Base-by-base conservation (phyloP, 805 yeast genomes). In the Starmerella roubikii region DNA sequence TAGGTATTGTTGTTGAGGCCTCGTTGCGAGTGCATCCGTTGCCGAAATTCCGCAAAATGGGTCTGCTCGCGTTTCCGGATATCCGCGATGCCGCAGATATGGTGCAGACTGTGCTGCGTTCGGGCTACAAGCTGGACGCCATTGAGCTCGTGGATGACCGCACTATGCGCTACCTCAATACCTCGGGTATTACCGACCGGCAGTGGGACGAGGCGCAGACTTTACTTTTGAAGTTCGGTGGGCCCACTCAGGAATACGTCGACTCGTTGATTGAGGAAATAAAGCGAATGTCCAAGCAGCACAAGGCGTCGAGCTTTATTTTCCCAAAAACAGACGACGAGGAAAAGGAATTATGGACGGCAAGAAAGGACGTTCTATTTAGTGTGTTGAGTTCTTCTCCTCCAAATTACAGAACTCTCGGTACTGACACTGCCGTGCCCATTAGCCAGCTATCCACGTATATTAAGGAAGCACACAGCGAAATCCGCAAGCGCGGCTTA, bases 391-490 rank as follows among this genome's bases (percentile, higher is more conserved):
- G 76, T 41, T 72, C 71, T 46, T 88, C 88, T 0, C 69, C 72
- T 20, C 57, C 60, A 35, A 76, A 78, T 43, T 74, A 76, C 37
- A 77, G 77, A 54, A 62, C 78, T 25, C 82, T 93, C 93, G 81
- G 93, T 30, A 84, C 94, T 0, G 94, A 84, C 56, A 84, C 82
- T 39, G 93, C 94, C 1, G 94, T 84, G 3, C 94, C 94, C 10
- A 71, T 84, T 20, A 81, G 93, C 2, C 62, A 65, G 39, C 60
- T 84, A 40, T 68, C 82, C 0, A 60, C 66, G 3, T 71, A 79
- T 19, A 66, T 84, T 25, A 58, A 66, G 29, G 74, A 69, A 40
- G 76, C 88, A 2, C 72, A 78, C 50, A 64, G 67, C 9, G 82
- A 80, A 50, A 68, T 83, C 55, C 67, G 62, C 21, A 52, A 58